A percentile compares a stretch with the other conserved stretches of the same genome.
These are phyloP conservation scores for Kluyveromyces aestuarii DNA, from an alignment of 805 yeast species.

Conservation along the genomic window DNA sequence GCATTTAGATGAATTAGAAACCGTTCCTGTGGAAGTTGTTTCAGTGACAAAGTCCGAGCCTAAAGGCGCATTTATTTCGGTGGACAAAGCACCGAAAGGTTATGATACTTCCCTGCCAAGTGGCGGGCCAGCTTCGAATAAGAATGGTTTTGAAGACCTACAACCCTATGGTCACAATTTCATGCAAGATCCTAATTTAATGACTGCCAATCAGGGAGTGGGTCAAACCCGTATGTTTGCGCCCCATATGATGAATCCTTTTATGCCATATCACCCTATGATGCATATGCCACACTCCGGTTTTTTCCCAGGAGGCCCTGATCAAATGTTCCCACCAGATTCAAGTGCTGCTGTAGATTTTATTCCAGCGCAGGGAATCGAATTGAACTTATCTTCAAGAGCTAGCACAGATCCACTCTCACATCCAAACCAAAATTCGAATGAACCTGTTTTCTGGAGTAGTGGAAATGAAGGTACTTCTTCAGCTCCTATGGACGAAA, in stretches of 20 bases:
- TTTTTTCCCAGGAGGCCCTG: not conserved
- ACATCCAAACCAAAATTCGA: not conserved
- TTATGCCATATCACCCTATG: slow-evolving; percentile 3
- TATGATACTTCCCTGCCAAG: not conserved
- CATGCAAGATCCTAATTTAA: not conserved
- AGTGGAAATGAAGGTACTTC: not conserved
- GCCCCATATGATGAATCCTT: slow-evolving; percentile 2
- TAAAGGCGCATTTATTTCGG: not conserved
- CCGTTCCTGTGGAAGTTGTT: not conserved
- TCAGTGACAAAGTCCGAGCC: not conserved
- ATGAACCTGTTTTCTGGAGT: not conserved
- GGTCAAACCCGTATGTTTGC: not conserved
- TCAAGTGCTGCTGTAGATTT: slow-evolving; percentile 3
- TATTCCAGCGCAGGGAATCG: not conserved
- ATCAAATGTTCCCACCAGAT: slow-evolving; percentile 1
- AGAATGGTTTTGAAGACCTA: not conserved
- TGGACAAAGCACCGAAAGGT: not conserved
- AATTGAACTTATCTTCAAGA: not conserved
- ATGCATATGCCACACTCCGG: slow-evolving; percentile 3
- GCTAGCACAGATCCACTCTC: not conserved
- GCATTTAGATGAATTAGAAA: slow-evolving; percentile 17
- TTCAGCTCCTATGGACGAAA: not conserved
- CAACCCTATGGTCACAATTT: not conserved
- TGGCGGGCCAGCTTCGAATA: not conserved
- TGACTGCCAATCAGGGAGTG: not conserved